Conservation (phyloP, 176 grass and related monocot species). For the Elymus sibiricus region DNA sequence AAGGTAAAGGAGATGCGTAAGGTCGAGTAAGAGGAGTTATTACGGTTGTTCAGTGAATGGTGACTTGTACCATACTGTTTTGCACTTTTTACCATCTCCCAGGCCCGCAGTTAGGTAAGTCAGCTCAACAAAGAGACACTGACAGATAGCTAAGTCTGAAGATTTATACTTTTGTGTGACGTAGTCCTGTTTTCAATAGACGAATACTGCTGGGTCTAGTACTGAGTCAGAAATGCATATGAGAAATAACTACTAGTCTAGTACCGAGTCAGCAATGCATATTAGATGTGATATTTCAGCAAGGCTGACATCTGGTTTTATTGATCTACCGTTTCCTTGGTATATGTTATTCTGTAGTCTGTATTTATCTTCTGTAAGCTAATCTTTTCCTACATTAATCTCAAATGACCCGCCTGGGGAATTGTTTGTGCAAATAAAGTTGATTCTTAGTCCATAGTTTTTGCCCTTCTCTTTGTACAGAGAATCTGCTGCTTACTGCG, state of each 20-base stretch:
- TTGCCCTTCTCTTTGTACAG: slow-evolving; percentile 32
- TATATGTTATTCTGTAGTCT: neutral
- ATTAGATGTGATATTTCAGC: slow-evolving; percentile 9
- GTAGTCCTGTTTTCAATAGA: neutral
- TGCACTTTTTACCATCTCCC: neutral
- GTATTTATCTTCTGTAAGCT: neutral
- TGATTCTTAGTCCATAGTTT: slow-evolving; percentile 28
- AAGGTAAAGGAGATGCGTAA: neutral
- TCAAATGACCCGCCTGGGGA: neutral
- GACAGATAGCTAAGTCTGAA: slow-evolving; percentile 9
- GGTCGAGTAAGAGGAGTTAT: neutral
- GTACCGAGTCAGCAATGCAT: neutral
- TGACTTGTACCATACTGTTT: neutral
- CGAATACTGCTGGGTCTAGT: neutral
- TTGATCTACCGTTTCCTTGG: neutral
- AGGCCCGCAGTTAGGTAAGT: slow-evolving; percentile 4
- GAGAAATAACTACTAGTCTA: neutral
- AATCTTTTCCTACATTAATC: neutral
- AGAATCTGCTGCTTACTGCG: slow-evolving; percentile 80
- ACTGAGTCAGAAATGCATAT: neutral
- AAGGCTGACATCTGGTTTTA: neutral
- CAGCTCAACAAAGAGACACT: neutral
- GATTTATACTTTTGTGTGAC: neutral
- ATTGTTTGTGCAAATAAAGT: slow-evolving; percentile 18
- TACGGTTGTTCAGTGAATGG: neutral